phyloP scores from a whole-genome alignment of 768 basidiomycete genomes.

The Naematelia aurantialba region DNA sequence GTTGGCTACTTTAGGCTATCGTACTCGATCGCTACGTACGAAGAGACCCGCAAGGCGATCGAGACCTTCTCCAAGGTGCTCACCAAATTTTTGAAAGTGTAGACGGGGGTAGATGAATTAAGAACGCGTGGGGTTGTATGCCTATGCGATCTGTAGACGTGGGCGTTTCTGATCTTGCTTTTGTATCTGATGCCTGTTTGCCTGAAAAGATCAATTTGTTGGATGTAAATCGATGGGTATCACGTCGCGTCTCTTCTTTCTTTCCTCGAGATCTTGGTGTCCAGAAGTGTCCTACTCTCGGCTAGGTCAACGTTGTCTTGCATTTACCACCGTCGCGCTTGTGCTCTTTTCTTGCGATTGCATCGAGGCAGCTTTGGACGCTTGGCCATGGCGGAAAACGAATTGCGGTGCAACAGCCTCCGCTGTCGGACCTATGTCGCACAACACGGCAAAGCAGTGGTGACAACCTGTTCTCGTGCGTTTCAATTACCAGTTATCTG shows the following conservation, averaged over 20 bases:
- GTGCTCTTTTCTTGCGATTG: neutral
- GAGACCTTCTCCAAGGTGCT: conserved; percentile 41
- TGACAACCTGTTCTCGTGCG: conserved; percentile 39
- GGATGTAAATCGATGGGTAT: no score
- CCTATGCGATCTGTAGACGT: neutral
- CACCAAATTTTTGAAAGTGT: conserved; percentile 35
- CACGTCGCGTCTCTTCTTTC: no score
- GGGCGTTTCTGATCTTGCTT: no score
- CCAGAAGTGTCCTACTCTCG: no score
- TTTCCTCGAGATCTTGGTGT: no score
- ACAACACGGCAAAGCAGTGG: conserved; percentile 30
- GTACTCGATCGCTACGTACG: conserved; percentile 49
- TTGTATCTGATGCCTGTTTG: no score
- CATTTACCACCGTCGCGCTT: no score
- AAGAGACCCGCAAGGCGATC: conserved; percentile 39
- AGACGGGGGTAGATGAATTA: neutral
- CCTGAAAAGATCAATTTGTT: no score
- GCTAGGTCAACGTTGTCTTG: no score
- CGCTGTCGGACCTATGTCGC: conserved; percentile 21
- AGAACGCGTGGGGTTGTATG: neutral
- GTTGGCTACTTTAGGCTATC: conserved; percentile 50
- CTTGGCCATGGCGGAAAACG: conserved; percentile 16
- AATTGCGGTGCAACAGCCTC: conserved; percentile 19
- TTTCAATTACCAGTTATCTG: neutral
- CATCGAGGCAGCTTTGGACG: neutral